Evolutionary conservation across 2,329 filamentous ascomycete genomes (phyloP), one percentile per base, ranked within the genome.

Genomic region (Annulohypoxylon truncatum): DNA sequence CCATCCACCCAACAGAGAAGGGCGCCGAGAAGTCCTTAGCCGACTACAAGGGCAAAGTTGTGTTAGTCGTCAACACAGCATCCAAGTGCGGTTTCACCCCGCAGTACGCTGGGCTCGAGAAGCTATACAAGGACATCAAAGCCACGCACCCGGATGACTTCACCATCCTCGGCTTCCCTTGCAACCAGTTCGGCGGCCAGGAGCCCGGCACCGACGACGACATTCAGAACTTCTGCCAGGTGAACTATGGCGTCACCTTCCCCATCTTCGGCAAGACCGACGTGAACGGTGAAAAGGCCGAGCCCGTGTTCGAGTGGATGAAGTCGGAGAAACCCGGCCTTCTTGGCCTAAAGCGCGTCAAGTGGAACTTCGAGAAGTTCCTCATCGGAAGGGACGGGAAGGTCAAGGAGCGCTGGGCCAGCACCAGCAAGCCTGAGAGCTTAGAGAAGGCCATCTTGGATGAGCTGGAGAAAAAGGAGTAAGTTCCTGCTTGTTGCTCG

Each of bases 351-450:
- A 95, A 96, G 90, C 82, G 90, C 68, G 85, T 99, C 75, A 97
- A 98, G 91, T 99, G 96, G 96, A 99, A 99, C 83, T 99, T 98
- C 84, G 96, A 99, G 82, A 99, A 99, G 88, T 99, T 97, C 82
- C 83, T 99, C 69, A 84, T 99, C 71, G 91, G 90, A 66, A 87
- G 88, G 67, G 93, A 98, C 79, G 96, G 96, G 24, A 87, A 91
- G 82, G 93, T 98, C 73, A 91, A 92, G 81, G 87, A 87, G 26
- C 85, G 96, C 71, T 99, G 94, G 93, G 92, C 93, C 31, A 95
- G 92, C 79, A 92, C 89, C 15, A 93, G 92, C 65, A 96, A 94
- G 85, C 96, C 96, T 0, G 93, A 95, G 82, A 81, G 82, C 38
- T 82, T 99, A 73, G 92, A 95, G 87, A 84, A 85, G 68, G 81